phyloP scores from a whole-genome alignment of 805 yeast species.

The Teunomyces tritomae region DNA sequence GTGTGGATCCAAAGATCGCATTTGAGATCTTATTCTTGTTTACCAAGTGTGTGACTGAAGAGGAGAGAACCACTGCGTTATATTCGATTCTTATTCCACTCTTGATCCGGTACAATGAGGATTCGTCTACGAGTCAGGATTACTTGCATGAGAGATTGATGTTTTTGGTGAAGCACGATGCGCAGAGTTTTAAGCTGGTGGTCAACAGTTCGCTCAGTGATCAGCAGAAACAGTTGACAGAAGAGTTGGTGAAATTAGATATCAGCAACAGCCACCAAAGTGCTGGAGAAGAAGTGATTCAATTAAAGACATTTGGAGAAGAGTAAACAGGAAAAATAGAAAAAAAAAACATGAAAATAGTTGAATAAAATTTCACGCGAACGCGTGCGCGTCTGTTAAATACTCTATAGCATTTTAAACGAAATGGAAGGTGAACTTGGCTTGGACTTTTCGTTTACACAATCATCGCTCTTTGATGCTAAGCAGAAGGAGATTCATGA shows the following conservation, averaged over 20 bases:
- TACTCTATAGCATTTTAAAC: background rate
- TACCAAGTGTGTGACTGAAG: constrained; percentile 32
- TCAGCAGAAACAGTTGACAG: constrained; percentile 41
- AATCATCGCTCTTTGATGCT: constrained; percentile 14
- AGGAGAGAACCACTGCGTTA: constrained; percentile 25
- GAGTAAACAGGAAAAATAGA: background rate
- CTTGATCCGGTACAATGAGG: constrained; percentile 28
- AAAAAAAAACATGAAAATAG: background rate
- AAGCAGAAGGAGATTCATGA: background rate
- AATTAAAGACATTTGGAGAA: constrained; percentile 47
- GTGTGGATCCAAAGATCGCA: constrained; percentile 21
- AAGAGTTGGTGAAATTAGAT: constrained; percentile 40
- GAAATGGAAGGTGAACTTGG: background rate
- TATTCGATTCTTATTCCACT: constrained; percentile 36
- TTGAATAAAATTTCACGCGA: background rate
- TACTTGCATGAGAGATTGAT: constrained; percentile 50
- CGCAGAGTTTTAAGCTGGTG: constrained; percentile 48
- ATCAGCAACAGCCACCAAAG: constrained; percentile 8
- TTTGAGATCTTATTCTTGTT: constrained; percentile 52
- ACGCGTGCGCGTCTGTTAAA: constrained; percentile 1
- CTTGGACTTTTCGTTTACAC: constrained; percentile 11
- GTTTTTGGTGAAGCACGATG: constrained; percentile 43
- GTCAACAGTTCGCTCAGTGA: constrained; percentile 37
- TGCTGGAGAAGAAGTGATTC: constrained; percentile 31
- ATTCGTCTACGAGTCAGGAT: constrained; percentile 18